Conservation (phyloP, 306 rosid species). For the Quercus robur region DNA sequence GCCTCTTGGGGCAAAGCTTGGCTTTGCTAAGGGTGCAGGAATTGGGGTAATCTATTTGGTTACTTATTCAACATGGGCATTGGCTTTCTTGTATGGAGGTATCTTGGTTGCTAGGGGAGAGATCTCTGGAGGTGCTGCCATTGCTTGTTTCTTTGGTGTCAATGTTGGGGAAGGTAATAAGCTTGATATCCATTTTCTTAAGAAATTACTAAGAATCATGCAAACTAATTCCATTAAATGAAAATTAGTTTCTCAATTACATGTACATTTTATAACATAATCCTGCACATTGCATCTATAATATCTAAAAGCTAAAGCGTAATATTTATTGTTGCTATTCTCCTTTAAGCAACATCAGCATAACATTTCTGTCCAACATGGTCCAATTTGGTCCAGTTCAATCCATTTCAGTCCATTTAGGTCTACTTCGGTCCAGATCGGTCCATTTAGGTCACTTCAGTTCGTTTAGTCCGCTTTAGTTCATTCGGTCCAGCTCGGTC, state of each 20-base stretch:
- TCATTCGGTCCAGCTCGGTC: accelerated
- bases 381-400: too few species aligned
- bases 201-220: background rate
- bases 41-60: conserved; percentile 80
- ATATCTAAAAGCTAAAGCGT: accelerated
- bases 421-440: too few species aligned
- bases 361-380: too few species aligned
- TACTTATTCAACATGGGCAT: conserved; percentile 86
- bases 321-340: too few species aligned
- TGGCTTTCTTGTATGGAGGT: conserved; percentile 89
- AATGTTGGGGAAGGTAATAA: conserved; percentile 82
- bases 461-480: too few species aligned
- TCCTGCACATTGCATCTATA: too few species aligned
- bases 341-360: accelerated
- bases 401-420: too few species aligned
- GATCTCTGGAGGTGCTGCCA: conserved; percentile 75
- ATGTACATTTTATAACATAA: too few species aligned
- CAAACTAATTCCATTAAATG: background rate
- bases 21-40: conserved; percentile 89
- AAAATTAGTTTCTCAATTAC: background rate
- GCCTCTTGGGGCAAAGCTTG: conserved; percentile 68
- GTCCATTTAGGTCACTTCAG: too few species aligned
- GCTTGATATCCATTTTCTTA: conserved; percentile 5
- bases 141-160: conserved; percentile 92
- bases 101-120: conserved; percentile 51